Base-by-base conservation (phyloP, 768 basidiomycete genomes). In the Russula dissimulans region DNA sequence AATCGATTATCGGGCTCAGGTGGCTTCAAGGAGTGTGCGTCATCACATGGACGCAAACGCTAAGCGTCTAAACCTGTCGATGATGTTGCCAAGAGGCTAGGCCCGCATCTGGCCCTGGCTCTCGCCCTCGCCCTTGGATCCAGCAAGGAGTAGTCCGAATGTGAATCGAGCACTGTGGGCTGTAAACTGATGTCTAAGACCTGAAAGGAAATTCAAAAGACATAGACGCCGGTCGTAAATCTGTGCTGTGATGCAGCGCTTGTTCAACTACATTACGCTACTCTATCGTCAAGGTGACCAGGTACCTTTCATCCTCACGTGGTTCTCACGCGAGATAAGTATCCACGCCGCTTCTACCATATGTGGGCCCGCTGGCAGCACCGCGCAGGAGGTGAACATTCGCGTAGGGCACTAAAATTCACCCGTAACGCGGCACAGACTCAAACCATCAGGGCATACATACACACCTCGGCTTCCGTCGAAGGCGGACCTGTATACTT, bases 401-500 rank as follows among this genome's bases (percentile, higher is more conserved):
- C 39, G 55, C 38, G 11, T 47, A 39, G 10, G 17, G n/a, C 44
- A n/a, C 22, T 32, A n/a, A 18, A 17, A 32, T 42, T 17, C 31
- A 44, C n/a, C 39, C 31, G 49, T 31, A 22, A 31, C 14, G 34
- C 48, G 22, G 54, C 29, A 45, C 34, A 22, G 26, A 22, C 49
- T 43, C 47, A 56, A 36, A 60, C 11, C 10, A 34, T 52, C 31
- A 34, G 36, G 31, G 5, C 43, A 8, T 38, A 45, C 22, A 38
- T 5, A 12, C 29, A 38, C 14, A 51, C 60, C 48, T 59, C 51
- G 58, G 51, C 36, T 14, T 31, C n/a, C 15, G 29, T 42, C 31
- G 42, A 45, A 39, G 44, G 48, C 60, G 60, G 60, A 41, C 5
- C 12, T 56, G 54, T 17, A 51, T 46, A 41, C 43, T 50, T 61